A percentile compares a stretch with the other conserved stretches of the same genome.
phyloP scores from a whole-genome alignment of 75 land plant species.

The Sequoia sempervirens region DNA sequence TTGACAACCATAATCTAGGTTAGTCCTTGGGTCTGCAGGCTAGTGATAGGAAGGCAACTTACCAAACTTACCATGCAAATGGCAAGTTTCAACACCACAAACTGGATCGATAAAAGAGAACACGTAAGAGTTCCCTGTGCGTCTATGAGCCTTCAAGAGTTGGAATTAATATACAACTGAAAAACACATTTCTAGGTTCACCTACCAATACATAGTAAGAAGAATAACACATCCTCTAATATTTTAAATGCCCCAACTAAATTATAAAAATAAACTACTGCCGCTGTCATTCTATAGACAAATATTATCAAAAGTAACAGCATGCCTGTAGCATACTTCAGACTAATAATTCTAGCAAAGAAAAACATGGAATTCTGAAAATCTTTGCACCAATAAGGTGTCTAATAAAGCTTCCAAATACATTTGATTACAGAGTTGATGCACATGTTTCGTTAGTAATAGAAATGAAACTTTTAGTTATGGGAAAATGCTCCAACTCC shows the following conservation, averaged over 20 bases:
- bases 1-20: neutral
- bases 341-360: neutral
- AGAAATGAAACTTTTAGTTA: neutral
- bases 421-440: neutral
- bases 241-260: neutral
- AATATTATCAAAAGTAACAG: neutral
- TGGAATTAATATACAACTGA: neutral
- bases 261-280: neutral
- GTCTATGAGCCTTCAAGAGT: neutral
- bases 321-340: neutral
- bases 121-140: neutral
- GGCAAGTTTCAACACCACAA: neutral
- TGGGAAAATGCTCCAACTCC: slow-evolving; percentile 9
- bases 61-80: too few species aligned
- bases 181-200: neutral
- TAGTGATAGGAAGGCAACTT: neutral
- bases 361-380: neutral
- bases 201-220: neutral
- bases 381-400: neutral
- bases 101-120: too few species aligned
- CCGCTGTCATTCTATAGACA: neutral
- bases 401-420: neutral
- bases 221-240: neutral
- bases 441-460: neutral
- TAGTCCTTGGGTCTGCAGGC: neutral